A percentile compares a stretch with the other conserved stretches of the same genome.
Evolutionary conservation across 148 eudicot species (phyloP).

Genomic region (Rhododendron griersonianum): DNA sequence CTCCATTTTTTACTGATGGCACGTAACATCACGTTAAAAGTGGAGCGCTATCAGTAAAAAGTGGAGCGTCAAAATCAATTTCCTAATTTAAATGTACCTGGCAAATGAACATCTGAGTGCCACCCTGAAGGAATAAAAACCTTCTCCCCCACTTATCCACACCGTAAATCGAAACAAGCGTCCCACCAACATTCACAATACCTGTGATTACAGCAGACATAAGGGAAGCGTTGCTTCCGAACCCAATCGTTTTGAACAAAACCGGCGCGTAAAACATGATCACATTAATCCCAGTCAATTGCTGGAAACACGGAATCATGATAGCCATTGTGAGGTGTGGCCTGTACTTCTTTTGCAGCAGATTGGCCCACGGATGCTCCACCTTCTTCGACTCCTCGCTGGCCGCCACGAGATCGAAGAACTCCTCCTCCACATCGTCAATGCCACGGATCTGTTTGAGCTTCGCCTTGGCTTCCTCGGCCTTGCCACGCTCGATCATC

Average conservation of each 20-base stretch:
- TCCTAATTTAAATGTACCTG: slow-evolving; percentile 9
- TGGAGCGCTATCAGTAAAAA: too few relatives aligned
- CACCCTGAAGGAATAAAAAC: slow-evolving; percentile 30
- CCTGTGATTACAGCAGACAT: slow-evolving; percentile 38
- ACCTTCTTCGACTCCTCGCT: slow-evolving; percentile 20
- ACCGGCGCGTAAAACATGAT: slow-evolving; percentile 46
- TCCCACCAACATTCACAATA: slow-evolving; percentile 16
- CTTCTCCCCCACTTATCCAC: slow-evolving; percentile 36
- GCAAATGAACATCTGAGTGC: slow-evolving; percentile 29
- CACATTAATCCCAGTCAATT: slow-evolving; percentile 42
- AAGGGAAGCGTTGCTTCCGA: slow-evolving; percentile 27
- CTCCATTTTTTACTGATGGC: too few relatives aligned
- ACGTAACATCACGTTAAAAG: too few relatives aligned
- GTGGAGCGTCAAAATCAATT: too few relatives aligned
- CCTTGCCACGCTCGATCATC: slow-evolving; percentile 20
- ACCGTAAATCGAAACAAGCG: slow-evolving; percentile 22
- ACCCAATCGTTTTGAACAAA: slow-evolving; percentile 33
- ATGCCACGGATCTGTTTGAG: slow-evolving; percentile 28
- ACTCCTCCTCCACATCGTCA: slow-evolving; percentile 28
- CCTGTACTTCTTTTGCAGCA: slow-evolving; percentile 28
- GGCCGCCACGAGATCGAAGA: slow-evolving; percentile 27
- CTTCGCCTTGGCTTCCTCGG: slow-evolving; percentile 15
- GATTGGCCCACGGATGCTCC: slow-evolving; percentile 25
- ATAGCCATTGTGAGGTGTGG: slow-evolving; percentile 40
- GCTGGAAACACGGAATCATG: slow-evolving; percentile 37